phyloP scores from a whole-genome alignment of 257 asterid genomes.

The Scutellaria galericulata region DNA sequence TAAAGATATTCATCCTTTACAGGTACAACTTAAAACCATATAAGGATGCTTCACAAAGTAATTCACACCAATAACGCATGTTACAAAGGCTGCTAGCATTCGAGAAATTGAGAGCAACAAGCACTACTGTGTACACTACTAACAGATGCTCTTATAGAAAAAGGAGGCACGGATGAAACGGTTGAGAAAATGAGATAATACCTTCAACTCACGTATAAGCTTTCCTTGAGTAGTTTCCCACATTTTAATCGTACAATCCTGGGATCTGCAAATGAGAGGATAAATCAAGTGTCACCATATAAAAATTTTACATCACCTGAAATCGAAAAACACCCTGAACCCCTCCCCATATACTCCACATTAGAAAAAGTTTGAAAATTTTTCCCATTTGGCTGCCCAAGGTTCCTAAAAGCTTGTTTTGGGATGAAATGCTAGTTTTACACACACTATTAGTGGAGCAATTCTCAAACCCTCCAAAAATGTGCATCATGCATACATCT shows the following conservation, averaged over 20 bases:
- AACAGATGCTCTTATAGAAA: conserved; percentile 19
- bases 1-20: not conserved
- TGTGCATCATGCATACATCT: not conserved
- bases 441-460: conserved; percentile 11
- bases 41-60: conserved; percentile 4
- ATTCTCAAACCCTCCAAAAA: conserved; percentile 13
- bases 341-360: conserved; percentile 14
- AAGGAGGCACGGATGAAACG: not conserved
- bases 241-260: conserved; percentile 93
- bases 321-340: conserved; percentile 18
- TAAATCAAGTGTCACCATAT: conserved; percentile 6
- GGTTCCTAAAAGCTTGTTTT: conserved; percentile 20
- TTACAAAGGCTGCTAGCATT: not conserved
- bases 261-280: conserved; percentile 65
- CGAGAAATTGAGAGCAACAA: not conserved
- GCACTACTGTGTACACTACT: not conserved
- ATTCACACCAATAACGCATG: not conserved
- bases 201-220: conserved; percentile 91
- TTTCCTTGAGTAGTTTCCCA: conserved; percentile 93
- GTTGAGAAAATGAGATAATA: conserved; percentile 32
- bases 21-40: not conserved
- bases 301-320: conserved; percentile 9
- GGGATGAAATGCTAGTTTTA: conserved; percentile 4
- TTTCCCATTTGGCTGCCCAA: conserved; percentile 23
- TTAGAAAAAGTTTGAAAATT: conserved; percentile 9